Evolutionary conservation across 78 protist genomes (phyloP).

Genomic region (Dictyostelium intermedium): DNA sequence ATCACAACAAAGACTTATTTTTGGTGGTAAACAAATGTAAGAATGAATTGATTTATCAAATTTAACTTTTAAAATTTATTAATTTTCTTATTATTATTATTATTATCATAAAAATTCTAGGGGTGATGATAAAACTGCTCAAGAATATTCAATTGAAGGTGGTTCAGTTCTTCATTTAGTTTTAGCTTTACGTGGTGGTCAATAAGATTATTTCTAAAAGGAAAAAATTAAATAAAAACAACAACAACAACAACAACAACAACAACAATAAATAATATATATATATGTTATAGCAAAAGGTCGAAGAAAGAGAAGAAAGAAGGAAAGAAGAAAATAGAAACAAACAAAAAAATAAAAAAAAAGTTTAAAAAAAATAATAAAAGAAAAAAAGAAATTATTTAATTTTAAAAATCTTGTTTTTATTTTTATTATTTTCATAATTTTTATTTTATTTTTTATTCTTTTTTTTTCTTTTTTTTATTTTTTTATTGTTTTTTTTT

Average conservation of each 20-base stretch:
- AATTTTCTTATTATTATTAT: neutral
- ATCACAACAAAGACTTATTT: constrained; percentile 93
- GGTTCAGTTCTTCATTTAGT: constrained; percentile 93
- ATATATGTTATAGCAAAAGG: neutral
- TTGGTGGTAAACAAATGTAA: constrained; percentile 87
- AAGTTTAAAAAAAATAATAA: neutral
- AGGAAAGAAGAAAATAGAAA: neutral
- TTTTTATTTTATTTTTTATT: neutral
- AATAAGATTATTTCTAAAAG: neutral
- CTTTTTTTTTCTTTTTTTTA: too few species aligned
- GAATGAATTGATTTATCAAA: too few species aligned
- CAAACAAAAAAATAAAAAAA: neutral
- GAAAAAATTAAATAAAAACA: neutral
- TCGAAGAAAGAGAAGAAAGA: neutral
- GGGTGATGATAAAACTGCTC: constrained; percentile 90
- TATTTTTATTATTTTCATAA: neutral
- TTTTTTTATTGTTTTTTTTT: neutral
- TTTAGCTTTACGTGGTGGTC: constrained; percentile 88
- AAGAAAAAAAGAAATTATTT: neutral
- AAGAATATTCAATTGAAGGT: constrained; percentile 87
- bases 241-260: neutral
- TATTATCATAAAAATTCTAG: constrained; percentile 9
- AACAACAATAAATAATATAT: neutral
- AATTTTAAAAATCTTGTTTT: neutral
- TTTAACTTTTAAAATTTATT: too few species aligned